A percentile compares a stretch with the other conserved stretches of the same genome.
Evolutionary conservation across 345 rosid species (phyloP).

Genomic region (Mallotus nudiflorus): DNA sequence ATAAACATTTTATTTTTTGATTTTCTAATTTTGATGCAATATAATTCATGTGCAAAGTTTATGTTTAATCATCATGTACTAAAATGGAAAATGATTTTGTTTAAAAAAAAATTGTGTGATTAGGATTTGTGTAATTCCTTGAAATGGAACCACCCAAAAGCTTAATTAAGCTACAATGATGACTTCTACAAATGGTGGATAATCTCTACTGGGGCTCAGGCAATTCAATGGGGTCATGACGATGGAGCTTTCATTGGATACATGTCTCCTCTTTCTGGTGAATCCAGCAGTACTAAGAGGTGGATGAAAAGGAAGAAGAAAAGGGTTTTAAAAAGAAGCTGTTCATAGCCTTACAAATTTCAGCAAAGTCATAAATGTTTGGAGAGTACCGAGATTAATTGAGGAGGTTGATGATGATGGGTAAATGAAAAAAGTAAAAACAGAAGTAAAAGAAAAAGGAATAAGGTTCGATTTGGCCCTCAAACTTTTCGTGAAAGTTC

Average conservation of each 20-base stretch:
- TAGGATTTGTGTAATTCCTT: conserved; percentile 29
- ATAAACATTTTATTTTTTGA: too few relatives aligned
- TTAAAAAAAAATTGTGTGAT: conserved; percentile 15
- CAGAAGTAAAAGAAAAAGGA: too few relatives aligned
- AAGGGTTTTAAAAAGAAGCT: conserved; percentile 34
- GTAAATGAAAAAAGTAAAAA: background rate
- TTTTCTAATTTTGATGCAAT: too few relatives aligned
- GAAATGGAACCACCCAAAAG: conserved; percentile 74
- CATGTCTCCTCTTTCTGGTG: conserved; percentile 29
- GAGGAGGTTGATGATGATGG: background rate
- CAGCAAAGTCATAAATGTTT: conserved; percentile 31
- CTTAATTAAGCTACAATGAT: conserved; percentile 63
- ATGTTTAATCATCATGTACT: too few relatives aligned
- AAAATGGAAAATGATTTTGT: too few relatives aligned
- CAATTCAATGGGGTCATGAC: conserved; percentile 41
- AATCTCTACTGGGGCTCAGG: conserved; percentile 51
- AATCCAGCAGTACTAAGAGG: conserved; percentile 40
- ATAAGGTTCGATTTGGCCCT: too few relatives aligned
- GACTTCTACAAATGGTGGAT: conserved; percentile 63
- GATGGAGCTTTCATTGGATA: conserved; percentile 30
- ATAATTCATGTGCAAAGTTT: too few relatives aligned
- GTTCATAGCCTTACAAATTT: conserved; percentile 31
- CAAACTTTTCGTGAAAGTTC: too few relatives aligned
- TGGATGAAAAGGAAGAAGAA: conserved; percentile 39
- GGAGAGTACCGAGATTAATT: conserved; percentile 13